Percentiles rank a stretch among this genome's conserved stretches.
Evolutionary conservation across 1,284 basidiomycete species (phyloP).

Genomic region (Coniferiporia weirii): DNA sequence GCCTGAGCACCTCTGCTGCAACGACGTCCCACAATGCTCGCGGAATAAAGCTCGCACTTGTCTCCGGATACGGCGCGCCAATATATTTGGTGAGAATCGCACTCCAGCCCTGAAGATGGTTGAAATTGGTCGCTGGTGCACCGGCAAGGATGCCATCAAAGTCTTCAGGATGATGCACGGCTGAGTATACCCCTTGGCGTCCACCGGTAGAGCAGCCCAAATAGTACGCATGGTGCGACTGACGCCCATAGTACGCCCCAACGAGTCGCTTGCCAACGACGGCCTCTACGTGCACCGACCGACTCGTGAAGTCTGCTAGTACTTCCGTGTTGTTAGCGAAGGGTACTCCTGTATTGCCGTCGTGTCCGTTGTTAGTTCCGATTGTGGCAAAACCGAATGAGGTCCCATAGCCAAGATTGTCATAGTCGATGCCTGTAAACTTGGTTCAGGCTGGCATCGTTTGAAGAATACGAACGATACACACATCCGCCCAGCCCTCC

Average conservation of each 20-base stretch:
- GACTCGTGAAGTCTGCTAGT: constrained; percentile 27
- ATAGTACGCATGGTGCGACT: constrained; percentile 24
- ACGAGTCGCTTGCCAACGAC: constrained; percentile 26
- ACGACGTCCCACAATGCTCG: constrained; percentile 22
- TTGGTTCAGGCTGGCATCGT: not conserved
- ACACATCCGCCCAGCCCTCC: constrained; percentile 18
- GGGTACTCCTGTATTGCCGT: constrained; percentile 22
- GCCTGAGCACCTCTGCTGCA: constrained; percentile 25
- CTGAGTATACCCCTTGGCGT: constrained; percentile 24
- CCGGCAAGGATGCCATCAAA: constrained; percentile 32
- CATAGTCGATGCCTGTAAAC: constrained; percentile 17
- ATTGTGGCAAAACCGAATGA: constrained; percentile 25
- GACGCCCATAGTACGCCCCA: constrained; percentile 22
- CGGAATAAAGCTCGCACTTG: constrained; percentile 22
- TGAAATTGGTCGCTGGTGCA: constrained; percentile 26
- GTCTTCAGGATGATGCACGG: constrained; percentile 26
- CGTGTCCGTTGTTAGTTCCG: constrained; percentile 28
- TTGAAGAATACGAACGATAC: not conserved
- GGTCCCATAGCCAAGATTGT: constrained; percentile 23
- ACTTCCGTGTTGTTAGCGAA: constrained; percentile 26
- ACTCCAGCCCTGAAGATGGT: constrained; percentile 20
- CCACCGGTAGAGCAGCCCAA: constrained; percentile 31
- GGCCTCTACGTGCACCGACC: constrained; percentile 25
- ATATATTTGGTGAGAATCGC: constrained; percentile 15
- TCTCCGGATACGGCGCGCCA: constrained; percentile 12